Conservation (phyloP, 176 grass and related monocot genomes). For the Melocanna baccifera region DNA sequence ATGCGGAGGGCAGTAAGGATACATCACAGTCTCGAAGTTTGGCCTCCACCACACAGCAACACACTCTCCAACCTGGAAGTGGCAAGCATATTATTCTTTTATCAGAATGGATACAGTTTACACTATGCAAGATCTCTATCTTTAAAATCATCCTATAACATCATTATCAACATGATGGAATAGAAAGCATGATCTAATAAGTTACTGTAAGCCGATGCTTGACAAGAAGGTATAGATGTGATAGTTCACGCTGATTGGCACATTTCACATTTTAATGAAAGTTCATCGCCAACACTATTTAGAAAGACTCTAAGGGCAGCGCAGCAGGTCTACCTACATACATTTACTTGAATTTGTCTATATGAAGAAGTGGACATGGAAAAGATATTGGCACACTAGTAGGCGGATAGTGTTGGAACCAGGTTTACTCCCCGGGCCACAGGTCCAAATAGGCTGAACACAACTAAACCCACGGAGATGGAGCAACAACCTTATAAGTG, state of each 20-base stretch:
- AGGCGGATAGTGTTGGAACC: too few species aligned
- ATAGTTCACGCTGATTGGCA: neutral
- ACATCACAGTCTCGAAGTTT: slow-evolving; percentile 99
- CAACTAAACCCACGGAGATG: too few species aligned
- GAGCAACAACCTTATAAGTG: too few species aligned
- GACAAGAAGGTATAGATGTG: neutral
- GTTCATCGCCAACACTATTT: neutral
- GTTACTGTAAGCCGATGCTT: neutral
- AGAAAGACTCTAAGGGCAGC: neutral
- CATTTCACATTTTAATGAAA: slow-evolving; percentile 9
- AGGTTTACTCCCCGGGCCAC: too few species aligned
- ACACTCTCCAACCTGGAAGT: slow-evolving; percentile 89
- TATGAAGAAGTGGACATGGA: neutral
- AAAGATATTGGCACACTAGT: neutral
- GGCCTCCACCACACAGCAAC: slow-evolving; percentile 99
- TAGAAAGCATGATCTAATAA: neutral
- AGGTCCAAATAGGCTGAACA: too few species aligned
- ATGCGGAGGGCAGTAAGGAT: slow-evolving; percentile 98
- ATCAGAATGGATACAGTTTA: neutral
- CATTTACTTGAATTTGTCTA: neutral
- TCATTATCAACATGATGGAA: neutral
- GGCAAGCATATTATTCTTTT: neutral
- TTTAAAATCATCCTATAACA: neutral
- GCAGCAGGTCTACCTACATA: neutral
- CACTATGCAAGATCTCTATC: neutral